phyloP scores from a whole-genome alignment of 805 yeast genomes.

The Candida tibetensis region DNA sequence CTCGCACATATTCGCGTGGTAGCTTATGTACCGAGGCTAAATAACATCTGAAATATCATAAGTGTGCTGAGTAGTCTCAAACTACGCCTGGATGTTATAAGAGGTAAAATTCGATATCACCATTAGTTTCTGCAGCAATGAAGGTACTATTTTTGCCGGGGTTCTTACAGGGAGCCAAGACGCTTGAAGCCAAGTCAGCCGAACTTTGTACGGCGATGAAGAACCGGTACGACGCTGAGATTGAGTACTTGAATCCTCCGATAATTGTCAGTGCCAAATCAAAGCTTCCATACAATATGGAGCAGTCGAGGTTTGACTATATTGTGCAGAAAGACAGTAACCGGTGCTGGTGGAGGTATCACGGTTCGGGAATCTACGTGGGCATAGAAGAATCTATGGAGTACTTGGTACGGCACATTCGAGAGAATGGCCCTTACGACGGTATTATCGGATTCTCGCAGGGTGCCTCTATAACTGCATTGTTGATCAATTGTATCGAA shows the following conservation, averaged over 20 bases:
- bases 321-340: conserved; percentile 27
- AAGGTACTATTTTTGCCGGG: conserved; percentile 3
- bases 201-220: background rate
- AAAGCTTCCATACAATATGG: background rate
- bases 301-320: conserved; percentile 24
- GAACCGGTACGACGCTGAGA: background rate
- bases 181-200: background rate
- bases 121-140: too few species aligned
- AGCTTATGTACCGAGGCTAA: too few species aligned
- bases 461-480: conserved; percentile 40
- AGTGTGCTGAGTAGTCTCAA: too few species aligned
- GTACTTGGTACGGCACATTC: conserved; percentile 25
- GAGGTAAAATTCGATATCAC: too few species aligned
- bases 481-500: conserved; percentile 23
- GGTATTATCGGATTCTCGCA: conserved; percentile 44
- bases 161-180: conserved; percentile 2
- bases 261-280: background rate
- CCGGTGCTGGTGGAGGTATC: conserved; percentile 38
- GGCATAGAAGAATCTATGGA: conserved; percentile 30
- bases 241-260: background rate
- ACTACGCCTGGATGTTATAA: too few species aligned
- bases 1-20: too few species aligned
- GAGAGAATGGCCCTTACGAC: conserved; percentile 39
- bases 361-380: conserved; percentile 17
- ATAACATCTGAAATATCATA: too few species aligned